Base-by-base conservation (phyloP, 495 filamentous ascomycete species). In the Penicillium cataractarum region DNA sequence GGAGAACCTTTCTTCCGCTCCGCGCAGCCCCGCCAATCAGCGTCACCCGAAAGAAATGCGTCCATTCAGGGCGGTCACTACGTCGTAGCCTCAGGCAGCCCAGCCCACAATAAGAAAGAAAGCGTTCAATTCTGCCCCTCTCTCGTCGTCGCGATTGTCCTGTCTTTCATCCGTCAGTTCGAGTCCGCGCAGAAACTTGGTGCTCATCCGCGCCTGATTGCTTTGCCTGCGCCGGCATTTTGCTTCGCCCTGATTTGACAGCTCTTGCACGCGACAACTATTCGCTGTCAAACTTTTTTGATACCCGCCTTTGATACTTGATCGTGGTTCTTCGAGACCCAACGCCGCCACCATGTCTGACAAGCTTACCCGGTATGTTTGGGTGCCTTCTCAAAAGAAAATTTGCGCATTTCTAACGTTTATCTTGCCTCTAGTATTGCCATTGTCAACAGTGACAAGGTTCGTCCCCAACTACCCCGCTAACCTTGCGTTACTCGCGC, bases 371-470 rank as follows among this genome's bases (percentile, higher is more conserved):
- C 87, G 91, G 91, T 91, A 86, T 64, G 78, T 62, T 55, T 32
- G 12, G 55, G 24, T 31, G 22, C 31, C 17, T 26, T 10, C 15
- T 19, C 12, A 40, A 19, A 29, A 12, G 42, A n/a, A 37, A 12
- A 29, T 2, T 12, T 26, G 50, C 50, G 37, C 55, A 2, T 42
- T 37, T 6, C 68, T 73, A 63, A 73, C 44, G 13, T 13, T 70
- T 60, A 46, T 44, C 48, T 61, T 58, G 9, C 58, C 27, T 55
- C 69, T 71, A 97, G 95, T 87, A 91, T 99, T 82, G 95, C 95
- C 64, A 98, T 99, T 78, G 90, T 99, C 80, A 97, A 90, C 76
- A 88, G 83, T 74, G 95, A 99, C 87, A 97, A 98, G 88, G 93
- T 95, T 72, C 75, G 87, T 73, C 59, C 48, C 42, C 7, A n/a